Conservation (phyloP, 768 basidiomycete species). For the Suillus lakei region DNA sequence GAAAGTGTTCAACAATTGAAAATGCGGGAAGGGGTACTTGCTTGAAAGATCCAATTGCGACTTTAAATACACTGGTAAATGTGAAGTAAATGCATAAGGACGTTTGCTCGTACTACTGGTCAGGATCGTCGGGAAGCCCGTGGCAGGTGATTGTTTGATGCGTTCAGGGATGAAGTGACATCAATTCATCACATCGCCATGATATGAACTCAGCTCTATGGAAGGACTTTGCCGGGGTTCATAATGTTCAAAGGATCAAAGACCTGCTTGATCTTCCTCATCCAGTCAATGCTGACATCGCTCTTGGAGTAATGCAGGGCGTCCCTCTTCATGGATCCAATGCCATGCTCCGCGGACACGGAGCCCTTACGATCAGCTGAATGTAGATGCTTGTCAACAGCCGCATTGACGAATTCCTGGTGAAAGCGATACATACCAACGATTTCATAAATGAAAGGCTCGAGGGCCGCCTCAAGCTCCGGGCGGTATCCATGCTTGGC, state of each 20-base stretch:
- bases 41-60: not conserved
- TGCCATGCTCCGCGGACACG: slow-evolving; percentile 95
- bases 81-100: not conserved
- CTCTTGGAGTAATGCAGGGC: slow-evolving; percentile 89
- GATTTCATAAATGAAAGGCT: slow-evolving; percentile 94
- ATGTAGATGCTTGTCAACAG: slow-evolving; percentile 9
- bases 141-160: not conserved
- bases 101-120: not conserved
- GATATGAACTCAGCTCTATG: slow-evolving; percentile 9
- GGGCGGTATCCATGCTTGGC: slow-evolving; percentile 75
- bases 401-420: not conserved
- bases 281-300: slow-evolving; percentile 78
- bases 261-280: slow-evolving; percentile 86
- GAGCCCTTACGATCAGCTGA: slow-evolving; percentile 83
- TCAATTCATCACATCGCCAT: not conserved
- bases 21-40: not conserved
- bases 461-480: slow-evolving; percentile 85
- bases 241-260: slow-evolving; percentile 93
- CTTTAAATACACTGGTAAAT: not conserved
- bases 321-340: slow-evolving; percentile 94
- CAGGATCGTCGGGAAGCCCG: not conserved
- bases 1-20: not conserved
- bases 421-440: slow-evolving; percentile 57
- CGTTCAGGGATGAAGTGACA: not conserved
- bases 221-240: slow-evolving; percentile 87